Percentiles rank a stretch among this genome's conserved stretches.
phyloP scores from a whole-genome alignment of 148 eudicot genomes.

The Chenopodium berlandieri region DNA sequence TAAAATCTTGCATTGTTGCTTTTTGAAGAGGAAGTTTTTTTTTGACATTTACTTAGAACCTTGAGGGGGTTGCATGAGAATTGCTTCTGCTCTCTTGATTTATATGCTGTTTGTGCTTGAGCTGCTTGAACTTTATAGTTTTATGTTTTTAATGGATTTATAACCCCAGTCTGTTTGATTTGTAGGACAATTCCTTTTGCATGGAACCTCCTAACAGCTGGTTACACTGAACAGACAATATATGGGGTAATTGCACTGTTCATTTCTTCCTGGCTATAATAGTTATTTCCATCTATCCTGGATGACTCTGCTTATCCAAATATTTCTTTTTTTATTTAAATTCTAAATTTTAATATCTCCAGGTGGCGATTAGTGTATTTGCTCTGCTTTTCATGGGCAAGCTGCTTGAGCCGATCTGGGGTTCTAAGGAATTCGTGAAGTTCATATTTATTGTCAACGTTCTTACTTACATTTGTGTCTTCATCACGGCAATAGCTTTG shows the following conservation, averaged over 20 bases:
- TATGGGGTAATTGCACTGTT: constrained; percentile 59
- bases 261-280: constrained; percentile 9
- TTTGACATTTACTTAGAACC: neutral
- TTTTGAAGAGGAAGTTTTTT: neutral
- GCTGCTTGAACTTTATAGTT: constrained; percentile 7
- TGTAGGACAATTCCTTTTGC: constrained; percentile 96
- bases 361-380: constrained; percentile 69
- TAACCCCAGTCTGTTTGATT: constrained; percentile 23
- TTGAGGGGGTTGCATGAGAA: neutral
- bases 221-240: constrained; percentile 81
- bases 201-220: constrained; percentile 96
- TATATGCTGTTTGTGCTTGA: constrained; percentile 1
- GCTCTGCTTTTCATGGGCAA: constrained; percentile 90
- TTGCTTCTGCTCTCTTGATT: neutral
- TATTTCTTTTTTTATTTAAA: neutral
- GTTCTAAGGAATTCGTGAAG: constrained; percentile 92
- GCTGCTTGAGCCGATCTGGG: constrained; percentile 98
- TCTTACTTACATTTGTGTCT: constrained; percentile 78
- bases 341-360: constrained; percentile 12
- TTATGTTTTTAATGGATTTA: neutral
- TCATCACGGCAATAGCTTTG: constrained; percentile 79
- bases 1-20: neutral
- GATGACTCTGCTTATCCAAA: neutral
- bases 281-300: neutral
- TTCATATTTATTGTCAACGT: constrained; percentile 86